Percentiles rank a stretch among this genome's conserved stretches.
These are phyloP conservation scores for Pythium folliculosum DNA, from an alignment of 352 stramenopile species.

Conservation along the genomic window DNA sequence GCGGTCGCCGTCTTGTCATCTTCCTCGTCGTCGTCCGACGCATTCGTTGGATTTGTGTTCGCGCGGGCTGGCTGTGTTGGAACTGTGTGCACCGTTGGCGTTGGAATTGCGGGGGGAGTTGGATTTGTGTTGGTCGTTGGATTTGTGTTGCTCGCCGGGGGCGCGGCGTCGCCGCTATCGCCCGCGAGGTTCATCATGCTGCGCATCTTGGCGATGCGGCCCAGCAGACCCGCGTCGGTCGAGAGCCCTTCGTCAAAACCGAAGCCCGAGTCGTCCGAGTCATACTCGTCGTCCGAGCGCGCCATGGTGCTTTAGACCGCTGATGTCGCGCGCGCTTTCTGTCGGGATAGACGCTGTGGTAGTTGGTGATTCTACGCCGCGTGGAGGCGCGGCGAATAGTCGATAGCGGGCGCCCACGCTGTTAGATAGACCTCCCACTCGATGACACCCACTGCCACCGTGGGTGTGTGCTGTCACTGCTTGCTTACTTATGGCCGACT, in stretches of 20 bases:
- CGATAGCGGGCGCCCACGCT: too few species aligned
- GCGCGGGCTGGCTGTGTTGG: too few species aligned
- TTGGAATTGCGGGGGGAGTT: neutral
- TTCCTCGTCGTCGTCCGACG: conserved; percentile 16
- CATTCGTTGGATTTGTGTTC: too few species aligned
- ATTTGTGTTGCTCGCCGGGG: neutral
- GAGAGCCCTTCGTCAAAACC: conserved; percentile 51
- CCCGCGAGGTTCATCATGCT: conserved; percentile 39
- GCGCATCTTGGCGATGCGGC: conserved; percentile 56
- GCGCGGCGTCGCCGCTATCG: conserved; percentile 22
- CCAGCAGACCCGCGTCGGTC: conserved; percentile 47
- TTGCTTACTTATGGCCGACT: neutral
- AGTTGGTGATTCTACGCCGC: too few species aligned
- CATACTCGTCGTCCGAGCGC: conserved; percentile 24
- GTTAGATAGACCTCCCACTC: too few species aligned
- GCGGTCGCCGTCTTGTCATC: conserved; percentile 14
- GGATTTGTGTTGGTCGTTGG: conserved; percentile 2
- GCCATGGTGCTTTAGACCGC: neutral
- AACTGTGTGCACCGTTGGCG: neutral
- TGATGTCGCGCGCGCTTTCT: too few species aligned
- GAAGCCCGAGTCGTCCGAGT: conserved; percentile 50
- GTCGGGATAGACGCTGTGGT: too few species aligned
- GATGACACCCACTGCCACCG: neutral
- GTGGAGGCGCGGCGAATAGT: neutral
- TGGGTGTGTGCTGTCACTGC: neutral